These are phyloP conservation scores for Clausena lansium DNA, from an alignment of 345 rosid genomes.

Conservation along the genomic window DNA sequence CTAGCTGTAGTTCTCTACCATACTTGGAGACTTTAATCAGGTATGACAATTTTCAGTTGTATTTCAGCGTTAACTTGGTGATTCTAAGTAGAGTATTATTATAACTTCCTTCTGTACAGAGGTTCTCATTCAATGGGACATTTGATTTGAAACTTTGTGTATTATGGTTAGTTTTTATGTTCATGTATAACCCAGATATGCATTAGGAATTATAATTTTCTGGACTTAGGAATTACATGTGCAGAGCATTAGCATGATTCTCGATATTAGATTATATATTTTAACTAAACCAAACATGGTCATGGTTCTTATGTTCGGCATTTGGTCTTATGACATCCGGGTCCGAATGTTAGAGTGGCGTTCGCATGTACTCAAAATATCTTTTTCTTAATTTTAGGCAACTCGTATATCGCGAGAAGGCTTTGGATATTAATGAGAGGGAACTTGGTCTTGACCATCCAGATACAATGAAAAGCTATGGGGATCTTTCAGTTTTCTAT, in stretches of 20 bases:
- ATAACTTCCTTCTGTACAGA: background rate
- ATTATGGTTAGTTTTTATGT: background rate
- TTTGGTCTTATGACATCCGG: background rate
- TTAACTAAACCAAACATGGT: background rate
- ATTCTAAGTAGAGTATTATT: background rate
- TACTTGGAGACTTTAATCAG: no score
- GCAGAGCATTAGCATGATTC: background rate
- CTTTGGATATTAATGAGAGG: conserved; percentile 88
- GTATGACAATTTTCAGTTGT: background rate
- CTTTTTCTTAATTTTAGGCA: conserved; percentile 40
- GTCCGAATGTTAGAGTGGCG: background rate
- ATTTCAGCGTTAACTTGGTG: conserved; percentile 5
- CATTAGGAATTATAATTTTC: background rate
- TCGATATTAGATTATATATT: background rate
- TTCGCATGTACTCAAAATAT: conserved; percentile 1
- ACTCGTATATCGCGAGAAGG: conserved; percentile 87
- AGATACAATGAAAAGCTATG: conserved; percentile 76
- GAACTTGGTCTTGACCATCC: conserved; percentile 96
- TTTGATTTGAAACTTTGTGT: background rate
- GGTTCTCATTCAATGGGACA: conserved; percentile 9
- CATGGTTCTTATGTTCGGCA: background rate
- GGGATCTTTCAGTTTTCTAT: conserved; percentile 72
- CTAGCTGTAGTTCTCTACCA: no score
- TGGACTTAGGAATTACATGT: background rate
- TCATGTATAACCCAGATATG: background rate